phyloP scores from a whole-genome alignment of 2,329 filamentous ascomycete species.

The Dryadomyces quercus-mongolicae region DNA sequence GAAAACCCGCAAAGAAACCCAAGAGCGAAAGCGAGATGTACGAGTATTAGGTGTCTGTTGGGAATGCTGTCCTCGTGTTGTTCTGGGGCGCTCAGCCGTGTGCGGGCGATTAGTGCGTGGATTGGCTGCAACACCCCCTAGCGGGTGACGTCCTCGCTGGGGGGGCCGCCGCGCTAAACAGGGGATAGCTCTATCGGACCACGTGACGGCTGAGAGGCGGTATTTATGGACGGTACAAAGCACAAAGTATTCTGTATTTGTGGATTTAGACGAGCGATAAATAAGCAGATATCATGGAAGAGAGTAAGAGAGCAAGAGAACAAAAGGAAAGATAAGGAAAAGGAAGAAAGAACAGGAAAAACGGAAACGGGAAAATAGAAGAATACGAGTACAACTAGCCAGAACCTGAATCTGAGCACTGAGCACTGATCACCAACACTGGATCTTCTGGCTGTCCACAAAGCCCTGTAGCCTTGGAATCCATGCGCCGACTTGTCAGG shows the following conservation, averaged over 20 bases:
- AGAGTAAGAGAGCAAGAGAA: neutral
- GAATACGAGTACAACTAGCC: neutral
- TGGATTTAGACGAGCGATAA: neutral
- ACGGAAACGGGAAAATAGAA: neutral
- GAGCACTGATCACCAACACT: too few relatives aligned
- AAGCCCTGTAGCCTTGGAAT: too few relatives aligned
- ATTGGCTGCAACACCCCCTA: neutral
- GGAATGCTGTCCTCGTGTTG: neutral
- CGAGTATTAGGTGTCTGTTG: neutral
- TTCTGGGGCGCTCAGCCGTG: neutral
- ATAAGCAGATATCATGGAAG: neutral
- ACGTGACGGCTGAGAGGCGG: too few relatives aligned
- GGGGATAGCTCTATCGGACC: too few relatives aligned
- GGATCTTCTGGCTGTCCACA: too few relatives aligned
- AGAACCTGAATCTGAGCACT: neutral
- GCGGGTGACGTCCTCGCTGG: neutral
- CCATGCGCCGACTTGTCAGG: too few relatives aligned
- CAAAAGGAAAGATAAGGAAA: neutral
- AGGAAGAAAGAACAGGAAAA: neutral
- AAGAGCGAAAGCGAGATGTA: too few relatives aligned
- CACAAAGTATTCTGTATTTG: too few relatives aligned
- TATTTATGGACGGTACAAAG: too few relatives aligned
- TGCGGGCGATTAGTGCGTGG: neutral
- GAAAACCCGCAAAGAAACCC: neutral
- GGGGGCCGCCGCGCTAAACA: neutral